Evolutionary conservation across 257 asterid species (phyloP), one percentile per base, ranked within the genome.

Genomic region (Gynochthodes officinalis): DNA sequence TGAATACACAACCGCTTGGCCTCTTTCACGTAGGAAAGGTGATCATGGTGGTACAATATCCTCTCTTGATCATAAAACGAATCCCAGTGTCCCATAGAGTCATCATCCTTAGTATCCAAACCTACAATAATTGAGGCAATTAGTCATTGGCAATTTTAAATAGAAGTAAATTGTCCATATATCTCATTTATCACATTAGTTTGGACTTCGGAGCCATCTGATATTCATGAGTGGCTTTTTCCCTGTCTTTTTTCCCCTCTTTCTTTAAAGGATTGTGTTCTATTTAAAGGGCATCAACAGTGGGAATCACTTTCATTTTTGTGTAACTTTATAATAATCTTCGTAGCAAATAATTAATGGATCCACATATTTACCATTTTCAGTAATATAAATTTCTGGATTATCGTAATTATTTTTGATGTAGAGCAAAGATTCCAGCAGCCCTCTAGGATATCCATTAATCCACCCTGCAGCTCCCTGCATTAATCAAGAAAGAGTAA

Each of bases 341-440:
- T 37, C 42, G 42, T 7, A 37, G 3, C 42, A n/a, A n/a, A 37
- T 15, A 46, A 10, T 30, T 7, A 14, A n/a, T 8, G 28, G 23
- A 18, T 25, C 9, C 11, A 2, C 4, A 16, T 2, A 62, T 5
- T 62, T 66, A 80, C 87, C 84, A 72, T 74, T 83, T 72, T 85
- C 84, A 27, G 89, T 83, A 37, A 85, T 62, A 77, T 85, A 83
- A 70, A 85, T 79, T 9, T 69, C 18, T 23, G 87, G 87, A 70
- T 78, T 72, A 2, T 77, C 75, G 13, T 81, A 85, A 55, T 54
- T 76, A 15, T 40, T 70, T 73, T 83, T 76, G 2, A 83, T 73
- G 57, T 79, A 68, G 60, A 83, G 64, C 40, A 66, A 6, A 25
- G 19, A 7, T 2, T 72, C 76, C 49, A 44, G 9, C 53, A 72